Conservation (phyloP, 2,329 filamentous ascomycete genomes). For the Alternaria sp. region DNA sequence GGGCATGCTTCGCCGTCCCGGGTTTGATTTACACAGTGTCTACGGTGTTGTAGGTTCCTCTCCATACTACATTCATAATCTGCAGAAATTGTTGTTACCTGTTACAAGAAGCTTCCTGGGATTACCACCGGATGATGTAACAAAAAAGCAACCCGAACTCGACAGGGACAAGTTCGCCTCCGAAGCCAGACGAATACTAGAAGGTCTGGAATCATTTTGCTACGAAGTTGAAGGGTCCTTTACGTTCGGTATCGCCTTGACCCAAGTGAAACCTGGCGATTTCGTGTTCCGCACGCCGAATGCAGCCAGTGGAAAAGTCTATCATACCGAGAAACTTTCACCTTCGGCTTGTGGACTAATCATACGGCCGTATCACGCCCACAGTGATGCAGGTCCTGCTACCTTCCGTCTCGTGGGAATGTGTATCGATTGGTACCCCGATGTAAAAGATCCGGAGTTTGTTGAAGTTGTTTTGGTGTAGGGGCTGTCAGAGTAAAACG, state of each 20-base stretch:
- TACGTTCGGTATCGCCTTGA: background rate
- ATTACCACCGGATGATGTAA: no score
- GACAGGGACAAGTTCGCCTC: no score
- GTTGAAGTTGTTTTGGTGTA: background rate
- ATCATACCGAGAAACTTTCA: no score
- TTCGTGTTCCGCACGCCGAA: background rate
- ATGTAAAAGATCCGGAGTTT: background rate
- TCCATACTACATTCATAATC: no score
- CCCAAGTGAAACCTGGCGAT: background rate
- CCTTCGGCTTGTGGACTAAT: background rate
- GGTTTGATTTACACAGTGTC: no score
- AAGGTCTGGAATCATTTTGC: background rate
- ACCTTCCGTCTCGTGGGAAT: background rate
- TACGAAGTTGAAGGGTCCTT: background rate
- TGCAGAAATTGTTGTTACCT: no score
- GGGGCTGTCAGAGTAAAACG: background rate
- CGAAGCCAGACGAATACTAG: background rate
- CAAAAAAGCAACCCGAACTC: no score
- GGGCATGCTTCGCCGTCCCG: no score
- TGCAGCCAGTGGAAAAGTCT: accelerated
- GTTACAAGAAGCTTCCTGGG: no score
- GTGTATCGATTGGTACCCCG: background rate
- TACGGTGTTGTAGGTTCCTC: no score
- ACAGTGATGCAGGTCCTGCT: background rate
- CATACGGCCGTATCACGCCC: background rate